Evolutionary conservation across 2,329 filamentous ascomycete genomes (phyloP), one percentile per base, ranked within the genome.

Genomic region (Amesomyces nigricolor): DNA sequence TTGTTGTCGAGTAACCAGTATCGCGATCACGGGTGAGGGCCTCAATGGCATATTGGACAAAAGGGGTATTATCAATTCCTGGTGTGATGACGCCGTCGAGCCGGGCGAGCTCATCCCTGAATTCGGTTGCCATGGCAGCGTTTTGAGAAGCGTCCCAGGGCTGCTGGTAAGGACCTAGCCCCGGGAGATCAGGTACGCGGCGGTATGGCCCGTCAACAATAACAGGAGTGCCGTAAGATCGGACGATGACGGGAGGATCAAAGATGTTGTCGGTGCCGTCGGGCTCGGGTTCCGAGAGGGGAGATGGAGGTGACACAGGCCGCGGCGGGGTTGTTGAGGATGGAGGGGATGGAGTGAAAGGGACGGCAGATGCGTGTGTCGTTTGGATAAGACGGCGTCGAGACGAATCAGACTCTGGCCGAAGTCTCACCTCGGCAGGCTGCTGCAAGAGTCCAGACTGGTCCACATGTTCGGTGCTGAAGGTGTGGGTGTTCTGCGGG

Each of bases 41-140:
- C 61, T 95, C 88, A 60, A 97, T 83, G 40, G 92, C 91, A 69
- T 94, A 95, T 61, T 87, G 87, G 60, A 96, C 89, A 70, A 91
- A 95, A 0, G 90, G 91, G 8, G 85, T 87, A 66, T 95, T 88
- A 65, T 96, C 91, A 39, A 90, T 76, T 9, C 86, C 89, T 0
- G 91, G 91, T 0, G 89, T 92, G 53, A 83, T 76, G 40, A 75
- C 75, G 56, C 76, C 73, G 45, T 68, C 78, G 16, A 76, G 73
- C 51, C 78, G 70, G 47, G 76, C 72, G 37, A 81, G 66, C 43
- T 79, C 75, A 52, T 82, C 78, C 51, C 79, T 79, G 65, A 80
- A 77, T 50, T 71, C 61, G 22, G 60, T 59, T 46, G 53, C 22
- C 61, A 63, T 64, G 47, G 52, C 50, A 35, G 63, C 50, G 45